A percentile compares a stretch with the other conserved stretches of the same genome.
Evolutionary conservation across 805 yeast genomes (phyloP).

Genomic region (Metschnikowia shivogae): DNA sequence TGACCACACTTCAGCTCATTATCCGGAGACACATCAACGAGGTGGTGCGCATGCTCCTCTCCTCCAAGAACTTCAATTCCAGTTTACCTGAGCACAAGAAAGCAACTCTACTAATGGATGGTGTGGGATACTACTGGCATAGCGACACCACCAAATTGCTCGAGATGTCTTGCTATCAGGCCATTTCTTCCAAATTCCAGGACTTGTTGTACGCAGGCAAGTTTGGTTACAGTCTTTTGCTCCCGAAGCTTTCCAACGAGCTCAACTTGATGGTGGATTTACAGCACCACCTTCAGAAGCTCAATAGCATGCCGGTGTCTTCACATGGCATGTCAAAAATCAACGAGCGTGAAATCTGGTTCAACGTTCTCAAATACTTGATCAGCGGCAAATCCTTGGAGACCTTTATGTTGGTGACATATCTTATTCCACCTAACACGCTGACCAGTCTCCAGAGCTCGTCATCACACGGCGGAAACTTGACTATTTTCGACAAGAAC

Average conservation of each 20-base stretch:
- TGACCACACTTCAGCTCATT: conserved; percentile 41
- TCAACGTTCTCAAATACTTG: conserved; percentile 38
- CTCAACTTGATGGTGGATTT: conserved; percentile 40
- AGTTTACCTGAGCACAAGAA: conserved; percentile 15
- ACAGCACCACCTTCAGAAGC: conserved; percentile 39
- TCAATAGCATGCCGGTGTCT: conserved; percentile 20
- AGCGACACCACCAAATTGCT: conserved; percentile 38
- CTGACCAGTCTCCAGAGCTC: conserved; percentile 36
- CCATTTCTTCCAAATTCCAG: conserved; percentile 34
- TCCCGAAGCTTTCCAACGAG: conserved; percentile 38
- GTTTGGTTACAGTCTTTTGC: conserved; percentile 29
- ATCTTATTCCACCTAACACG: conserved; percentile 39
- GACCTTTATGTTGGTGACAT: conserved; percentile 35
- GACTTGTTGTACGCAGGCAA: conserved; percentile 28
- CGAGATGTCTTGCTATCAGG: conserved; percentile 40
- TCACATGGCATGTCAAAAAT: conserved; percentile 13
- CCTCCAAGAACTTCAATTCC: conserved; percentile 34
- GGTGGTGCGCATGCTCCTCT: conserved; percentile 34
- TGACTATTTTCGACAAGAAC: conserved; percentile 42
- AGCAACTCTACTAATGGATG: conserved; percentile 32
- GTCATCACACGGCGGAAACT: conserved; percentile 35
- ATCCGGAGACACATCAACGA: conserved; percentile 44
- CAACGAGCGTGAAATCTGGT: conserved; percentile 38
- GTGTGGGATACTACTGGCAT: conserved; percentile 42
- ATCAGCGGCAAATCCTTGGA: conserved; percentile 41